Percentiles rank a stretch among this genome's conserved stretches.
These are phyloP conservation scores for Monilinia polystroma DNA, from an alignment of 2,329 filamentous ascomycete species.

Conservation along the genomic window DNA sequence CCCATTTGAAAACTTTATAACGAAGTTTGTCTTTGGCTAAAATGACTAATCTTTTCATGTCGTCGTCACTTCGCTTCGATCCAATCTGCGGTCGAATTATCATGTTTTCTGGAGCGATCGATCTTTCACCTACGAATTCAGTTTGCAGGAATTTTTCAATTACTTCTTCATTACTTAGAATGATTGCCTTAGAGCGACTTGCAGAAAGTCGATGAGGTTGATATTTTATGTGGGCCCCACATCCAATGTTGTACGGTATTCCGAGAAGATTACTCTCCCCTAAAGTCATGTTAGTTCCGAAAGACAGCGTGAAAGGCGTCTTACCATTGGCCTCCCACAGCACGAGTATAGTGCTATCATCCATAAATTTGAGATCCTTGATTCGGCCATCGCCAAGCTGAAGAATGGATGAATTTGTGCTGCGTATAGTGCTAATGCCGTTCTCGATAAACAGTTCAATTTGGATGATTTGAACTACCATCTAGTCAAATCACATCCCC, in stretches of 20 bases:
- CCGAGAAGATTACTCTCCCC: slow-evolving; percentile 30
- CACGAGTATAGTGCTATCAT: slow-evolving; percentile 34
- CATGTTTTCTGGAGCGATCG: slow-evolving; percentile 34
- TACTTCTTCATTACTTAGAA: slow-evolving; percentile 31
- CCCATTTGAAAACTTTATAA: slow-evolving; percentile 37
- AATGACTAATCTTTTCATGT: slow-evolving; percentile 33
- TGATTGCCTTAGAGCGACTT: slow-evolving; percentile 13
- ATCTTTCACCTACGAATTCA: slow-evolving; percentile 25
- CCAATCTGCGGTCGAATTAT: slow-evolving; percentile 29
- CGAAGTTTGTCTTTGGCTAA: slow-evolving; percentile 34
- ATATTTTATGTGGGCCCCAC: slow-evolving; percentile 22
- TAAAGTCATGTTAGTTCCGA: slow-evolving; percentile 9
- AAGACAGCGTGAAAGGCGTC: not conserved
- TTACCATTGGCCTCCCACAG: slow-evolving; percentile 37
- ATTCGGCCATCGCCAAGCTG: slow-evolving; percentile 37
- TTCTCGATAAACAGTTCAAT: slow-evolving; percentile 35
- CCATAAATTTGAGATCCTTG: slow-evolving; percentile 39
- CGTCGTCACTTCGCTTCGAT: slow-evolving; percentile 23
- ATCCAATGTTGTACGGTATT: slow-evolving; percentile 31
- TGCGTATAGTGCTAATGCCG: slow-evolving; percentile 36
- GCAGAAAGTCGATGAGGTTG: slow-evolving; percentile 20
- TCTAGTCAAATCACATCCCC: not conserved
- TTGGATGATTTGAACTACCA: slow-evolving; percentile 37
- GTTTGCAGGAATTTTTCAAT: slow-evolving; percentile 26
- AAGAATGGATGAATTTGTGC: slow-evolving; percentile 30